Evolutionary conservation across 2,329 filamentous ascomycete species (phyloP), one percentile per base, ranked within the genome.

Genomic region (Xylariaceae sp.): DNA sequence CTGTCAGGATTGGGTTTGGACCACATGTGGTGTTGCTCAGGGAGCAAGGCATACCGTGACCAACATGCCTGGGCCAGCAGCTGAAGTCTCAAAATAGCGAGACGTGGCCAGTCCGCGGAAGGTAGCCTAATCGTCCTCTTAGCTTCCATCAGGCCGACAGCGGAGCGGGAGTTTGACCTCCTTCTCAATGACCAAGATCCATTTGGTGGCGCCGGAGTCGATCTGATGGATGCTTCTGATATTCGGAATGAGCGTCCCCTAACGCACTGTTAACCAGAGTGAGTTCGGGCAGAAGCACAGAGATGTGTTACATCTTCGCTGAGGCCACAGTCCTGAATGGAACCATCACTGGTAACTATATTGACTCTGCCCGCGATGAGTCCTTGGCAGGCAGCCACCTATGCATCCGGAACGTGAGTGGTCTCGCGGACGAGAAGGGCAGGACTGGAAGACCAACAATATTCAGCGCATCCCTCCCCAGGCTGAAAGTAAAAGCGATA

Each of bases 161-260:
- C 17, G 15, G 9, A 14, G n/a, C 3, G 8, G 8, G n/a, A 5
- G 8, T 3, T 55, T 44, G 44, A 77, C 82, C 64, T 92, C 85
- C 58, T 92, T 90, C 52, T 92, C 85, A 32, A 90, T 70, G 0
- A 90, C 71, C 0, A 90, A 59, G 27, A 89, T 61, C 82, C 80
- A 88, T 34, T 63, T 61, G 2, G 71, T 57, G 1, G 49, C 38
- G 0, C 55, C 52, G n/a, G 80, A 55, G 24, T 75, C 56, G 2
- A 84, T 46, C 3, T 51, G 51, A 0, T 65, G 57, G 10, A 80
- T 63, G 0, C 68, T 65, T 31, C 59, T 61, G 3, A 67, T 44
- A 5, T 61, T 60, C 0, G 83, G 82, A 7, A 90, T 64, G 0
- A 80, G 59, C 5, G 71, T 59, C 1, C 81, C 80, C 72, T 83